Base-by-base conservation (phyloP, 805 yeast species). In the Starmerella bombi region DNA sequence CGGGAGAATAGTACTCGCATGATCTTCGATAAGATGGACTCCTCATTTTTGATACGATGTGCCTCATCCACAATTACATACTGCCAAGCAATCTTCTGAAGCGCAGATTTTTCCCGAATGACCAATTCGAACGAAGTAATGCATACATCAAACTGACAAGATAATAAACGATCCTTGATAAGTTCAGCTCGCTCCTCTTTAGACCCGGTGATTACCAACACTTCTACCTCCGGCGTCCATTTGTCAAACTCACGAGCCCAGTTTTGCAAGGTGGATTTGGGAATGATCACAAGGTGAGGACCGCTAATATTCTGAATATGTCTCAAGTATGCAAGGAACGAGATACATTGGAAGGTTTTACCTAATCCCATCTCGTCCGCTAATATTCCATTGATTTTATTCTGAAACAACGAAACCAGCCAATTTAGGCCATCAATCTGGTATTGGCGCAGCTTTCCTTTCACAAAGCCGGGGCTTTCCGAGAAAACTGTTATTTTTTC, bases 301-400 rank as follows among this genome's bases (percentile, higher is more conserved):
- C 98, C 98, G 48, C 78, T 81, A 9, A 85, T 70, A 20, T 74
- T 70, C 50, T 75, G 77, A 41, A 77, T 66, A 54, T 81, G 83
- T 46, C 95, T 68, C 41, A 88, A 62, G 58, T 81, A 84, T 0
- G 95, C 96, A 34, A 88, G 64, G 52, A 88, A 91, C 1, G 97
- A 76, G 36, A 88, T 86, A 1, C 97, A 86, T 61, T 88, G 98
- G 38, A 88, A 64, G 3, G 98, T 88, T 60, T 88, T 88, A 41
- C 98, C 98, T 21, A 88, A 67, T 2, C 98, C 98, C 98, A 91
- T 88, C 59, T 88, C 98, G 60, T 88, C 98, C 6, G 98, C 98
- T 34, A 88, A 64, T 29, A 88, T 88, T 12, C 98, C 98, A 3
- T 93, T 80, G 25, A 88, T 68, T 42, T 79, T 70, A 56, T 88